phyloP scores from a whole-genome alignment of 2,329 filamentous ascomycete species.

The Davidsoniella neocaledoniae region DNA sequence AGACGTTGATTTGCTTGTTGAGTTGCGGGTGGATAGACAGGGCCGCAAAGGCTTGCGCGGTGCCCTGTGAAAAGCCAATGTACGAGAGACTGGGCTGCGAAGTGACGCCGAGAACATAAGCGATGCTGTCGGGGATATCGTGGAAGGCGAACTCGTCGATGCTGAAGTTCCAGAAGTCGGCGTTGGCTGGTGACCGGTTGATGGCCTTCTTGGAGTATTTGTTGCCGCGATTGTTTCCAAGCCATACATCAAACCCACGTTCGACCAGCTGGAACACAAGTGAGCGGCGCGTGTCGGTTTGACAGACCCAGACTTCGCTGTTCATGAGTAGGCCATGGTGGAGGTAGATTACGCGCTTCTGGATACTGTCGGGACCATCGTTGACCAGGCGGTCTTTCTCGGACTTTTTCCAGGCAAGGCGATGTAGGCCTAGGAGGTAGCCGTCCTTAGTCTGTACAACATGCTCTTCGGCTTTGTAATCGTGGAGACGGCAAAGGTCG shows the following conservation, averaged over 20 bases:
- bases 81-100: slow-evolving; percentile 75
- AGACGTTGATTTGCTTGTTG: slow-evolving; percentile 87
- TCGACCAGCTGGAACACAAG: slow-evolving; percentile 82
- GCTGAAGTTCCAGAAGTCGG: slow-evolving; percentile 89
- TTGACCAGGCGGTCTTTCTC: slow-evolving; percentile 72
- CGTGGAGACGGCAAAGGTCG: slow-evolving; percentile 80
- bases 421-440: slow-evolving; percentile 78
- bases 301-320: slow-evolving; percentile 92
- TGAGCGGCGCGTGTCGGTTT: slow-evolving; percentile 72
- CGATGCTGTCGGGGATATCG: slow-evolving; percentile 89
- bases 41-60: slow-evolving; percentile 88
- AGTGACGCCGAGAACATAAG: slow-evolving; percentile 76
- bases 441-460: slow-evolving; percentile 89
- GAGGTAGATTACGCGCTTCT: slow-evolving; percentile 80
- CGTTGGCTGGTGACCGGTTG: slow-evolving; percentile 53
- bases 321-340: slow-evolving; percentile 98
- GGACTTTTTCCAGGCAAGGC: slow-evolving; percentile 65
- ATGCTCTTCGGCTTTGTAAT: slow-evolving; percentile 90
- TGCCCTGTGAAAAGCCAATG: slow-evolving; percentile 93
- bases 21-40: slow-evolving; percentile 81
- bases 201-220: slow-evolving; percentile 97
- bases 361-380: slow-evolving; percentile 44
- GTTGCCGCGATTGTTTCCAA: slow-evolving; percentile 96
- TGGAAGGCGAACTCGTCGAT: slow-evolving; percentile 98
- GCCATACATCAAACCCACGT: slow-evolving; percentile 88